These are phyloP conservation scores for Pseudopyricularia cyperi DNA, from an alignment of 2,329 filamentous ascomycete species.

Conservation along the genomic window DNA sequence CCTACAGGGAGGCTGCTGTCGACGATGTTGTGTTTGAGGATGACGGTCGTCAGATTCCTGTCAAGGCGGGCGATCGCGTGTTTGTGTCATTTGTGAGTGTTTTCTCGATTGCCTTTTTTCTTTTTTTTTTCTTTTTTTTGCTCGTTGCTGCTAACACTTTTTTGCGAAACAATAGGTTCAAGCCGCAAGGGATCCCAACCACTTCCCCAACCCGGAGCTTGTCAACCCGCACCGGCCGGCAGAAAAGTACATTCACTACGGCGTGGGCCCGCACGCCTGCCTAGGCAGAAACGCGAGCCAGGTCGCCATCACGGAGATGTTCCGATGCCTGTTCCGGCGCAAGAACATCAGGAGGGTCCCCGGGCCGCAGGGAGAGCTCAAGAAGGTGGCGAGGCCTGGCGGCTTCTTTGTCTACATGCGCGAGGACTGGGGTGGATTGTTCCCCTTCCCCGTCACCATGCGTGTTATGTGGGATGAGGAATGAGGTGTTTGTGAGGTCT, in stretches of 20 bases:
- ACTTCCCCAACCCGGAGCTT: conserved; percentile 47
- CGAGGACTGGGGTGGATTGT: conserved; percentile 45
- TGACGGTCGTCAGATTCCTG: conserved; percentile 33
- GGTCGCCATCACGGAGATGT: conserved; percentile 52
- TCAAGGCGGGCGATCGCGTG: conserved; percentile 45
- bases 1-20: conserved; percentile 41
- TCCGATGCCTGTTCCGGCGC: conserved; percentile 50
- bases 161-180: conserved; percentile 15
- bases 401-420: conserved; percentile 50
- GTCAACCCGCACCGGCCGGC: conserved; percentile 52
- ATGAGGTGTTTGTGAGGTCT: not conserved
- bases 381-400: conserved; percentile 44
- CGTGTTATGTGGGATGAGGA: conserved; percentile 36
- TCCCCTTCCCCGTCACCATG: conserved; percentile 37
- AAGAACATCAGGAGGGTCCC: conserved; percentile 47
- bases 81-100: conserved; percentile 45
- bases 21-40: conserved; percentile 34
- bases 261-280: conserved; percentile 47
- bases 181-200: conserved; percentile 39
- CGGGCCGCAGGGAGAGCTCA: conserved; percentile 53
- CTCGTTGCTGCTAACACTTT: not conserved
- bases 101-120: not conserved
- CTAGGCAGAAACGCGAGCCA: conserved; percentile 48
- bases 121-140: not conserved
- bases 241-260: conserved; percentile 52